Evolutionary conservation across 148 eudicot genomes (phyloP), one percentile per base, ranked within the genome.

Genomic region (Chenopodium quinoa): DNA sequence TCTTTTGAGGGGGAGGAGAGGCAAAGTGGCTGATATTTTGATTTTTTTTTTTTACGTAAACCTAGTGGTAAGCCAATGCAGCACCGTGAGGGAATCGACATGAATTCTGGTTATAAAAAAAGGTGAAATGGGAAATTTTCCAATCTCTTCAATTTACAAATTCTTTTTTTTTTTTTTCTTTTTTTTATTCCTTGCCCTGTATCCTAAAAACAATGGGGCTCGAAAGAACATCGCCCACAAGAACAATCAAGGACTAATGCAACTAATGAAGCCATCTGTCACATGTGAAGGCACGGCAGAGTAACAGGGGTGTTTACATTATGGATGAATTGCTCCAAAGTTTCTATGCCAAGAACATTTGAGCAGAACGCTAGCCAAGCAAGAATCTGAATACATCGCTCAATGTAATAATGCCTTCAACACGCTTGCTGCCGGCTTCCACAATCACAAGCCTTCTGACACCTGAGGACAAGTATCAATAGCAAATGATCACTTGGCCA

Each of bases 361-460:
- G 29, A 70, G 44, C 80, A 79, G 75, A 67, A 22, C 46, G 79
- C 84, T 90, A 91, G 66, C 90, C 90, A 78, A 94, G 90, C 91
- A 94, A 88, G 89, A 93, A 93, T 75, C 87, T 88, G 89, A 94
- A 90, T 37, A 94, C 89, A 31, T 94, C 98, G 22, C 91, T 93
- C 82, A 94, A 64, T 50, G 97, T 90, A 81, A 94, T 86, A 69
- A 93, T 91, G 32, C 98, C 98, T 79, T 94, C 95, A 2, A 94
- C 98, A 9, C 94, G 98, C 89, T 94, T 94, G 91, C 97, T 94
- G 12, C 98, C 98, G 71, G 98, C 98, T 86, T 94, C 98, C 73
- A 94, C 98, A 63, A 94, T 90, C 17, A 94, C 92, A 79, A 94
- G 95, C 80, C 97, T 89, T 85, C 98, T 89, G 10, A 90, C 93